Base-by-base conservation (phyloP, 169 alveolate genomes). In the Cryptosporidium tyzzeri region DNA sequence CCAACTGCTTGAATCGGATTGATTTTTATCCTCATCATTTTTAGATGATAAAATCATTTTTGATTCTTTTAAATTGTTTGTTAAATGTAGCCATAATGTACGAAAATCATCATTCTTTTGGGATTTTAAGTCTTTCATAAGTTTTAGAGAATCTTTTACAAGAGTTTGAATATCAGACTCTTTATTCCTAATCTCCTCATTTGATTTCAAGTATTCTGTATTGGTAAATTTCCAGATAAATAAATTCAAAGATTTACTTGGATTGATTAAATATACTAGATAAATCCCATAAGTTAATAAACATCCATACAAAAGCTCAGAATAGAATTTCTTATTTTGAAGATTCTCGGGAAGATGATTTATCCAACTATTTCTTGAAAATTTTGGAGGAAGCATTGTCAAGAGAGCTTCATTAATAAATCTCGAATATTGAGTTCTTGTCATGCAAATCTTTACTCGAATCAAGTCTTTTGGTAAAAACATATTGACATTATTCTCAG, bases 341-440 rank as follows among this genome's bases (percentile, higher is more conserved):
- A 44, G 70, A 61, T 61, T 26, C 16, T 80, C 53, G 23, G 75
- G 67, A 35, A 39, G 61, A 16, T 26, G 9, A 2, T 37, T 41
- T 14, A 44, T 39, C 69, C 89, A 59, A 23, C 48, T 62, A 18
- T 41, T 62, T 39, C 23, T 80, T 12, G 89, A 62, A 50, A 80
- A 80, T 37, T 18, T 33, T 16, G 10, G 7, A 16, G 89, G 89
- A 14, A 67, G 39, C 3, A 26, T 44, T 21, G 70, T 80, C 8
- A 65, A 48, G 3, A 80, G 68, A 41, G 62, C 75, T 26, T 80
- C 89, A 39, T 62, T 59, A 23, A 80, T 41, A 18, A 80, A 59
- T 23, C 74, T 58, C 9, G 89, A 37, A 80, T 80, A 80, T n/a
- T 80, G 89, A 26, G 89, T 61, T 23, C 89, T 80, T 8, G 89